Evolutionary conservation across 2,329 filamentous ascomycete species (phyloP), one percentile per base, ranked within the genome.

Genomic region (Parascedosporium putredinis): DNA sequence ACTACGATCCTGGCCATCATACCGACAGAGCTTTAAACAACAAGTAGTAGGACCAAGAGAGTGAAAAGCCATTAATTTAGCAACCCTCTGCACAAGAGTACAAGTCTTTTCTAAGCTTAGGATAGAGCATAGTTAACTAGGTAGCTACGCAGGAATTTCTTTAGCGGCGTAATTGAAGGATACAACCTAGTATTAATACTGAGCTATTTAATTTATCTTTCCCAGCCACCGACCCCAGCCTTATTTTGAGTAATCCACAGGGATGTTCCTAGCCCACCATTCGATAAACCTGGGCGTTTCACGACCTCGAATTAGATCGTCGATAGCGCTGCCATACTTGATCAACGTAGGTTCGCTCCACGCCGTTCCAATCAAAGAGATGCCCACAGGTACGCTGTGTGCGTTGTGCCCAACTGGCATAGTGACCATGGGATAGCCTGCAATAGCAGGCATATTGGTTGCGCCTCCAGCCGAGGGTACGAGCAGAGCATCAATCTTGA

Each of bases 341-440:
- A 86, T 66, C 52, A 86, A 62, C 49, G 67, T 67, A 0, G 62
- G 64, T 60, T 86, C 83, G 1, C 68, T 72, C 70, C 75, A 84
- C 0, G 79, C 81, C 1, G 79, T 83, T 47, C 78, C 67, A 62
- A 70, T 64, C 62, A 84, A 66, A 0, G 70, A 77, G 25, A 84
- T 60, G 1, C 79, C 79, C 54, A 79, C 81, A 0, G 78, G 78
- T 75, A 83, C 81, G 5, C 78, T 76, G 1, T 62, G 67, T 10
- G 60, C 65, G 54, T 75, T 69, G 5, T 79, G 66, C 1, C 81
- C 81, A 0, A 74, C 81, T 0, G 85, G 85, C 1, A 89, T 60
- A 0, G 84, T 86, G 47, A 88, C 70, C 59, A 86, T 74, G 0
- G 84, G 85, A 59, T 88, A 89, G 0, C 84, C 83, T 4, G 85